These are phyloP conservation scores for Ophiosphaerella herpotricha DNA, from an alignment of 2,329 filamentous ascomycete species.

Conservation along the genomic window DNA sequence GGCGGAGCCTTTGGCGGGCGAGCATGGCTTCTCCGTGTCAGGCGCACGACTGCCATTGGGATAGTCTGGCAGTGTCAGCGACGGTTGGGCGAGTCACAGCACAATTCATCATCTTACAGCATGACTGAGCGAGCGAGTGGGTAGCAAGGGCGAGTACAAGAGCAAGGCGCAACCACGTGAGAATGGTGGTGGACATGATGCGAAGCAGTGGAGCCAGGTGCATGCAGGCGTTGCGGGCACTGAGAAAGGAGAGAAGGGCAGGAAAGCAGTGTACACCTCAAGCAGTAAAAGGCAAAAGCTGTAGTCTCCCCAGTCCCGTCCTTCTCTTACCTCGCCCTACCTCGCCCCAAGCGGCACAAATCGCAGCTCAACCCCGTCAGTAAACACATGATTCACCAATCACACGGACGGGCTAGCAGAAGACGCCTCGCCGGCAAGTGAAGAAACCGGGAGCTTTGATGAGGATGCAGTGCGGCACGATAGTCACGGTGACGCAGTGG, in stretches of 20 bases:
- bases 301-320: neutral
- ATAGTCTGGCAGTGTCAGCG: constrained; percentile 36
- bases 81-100: neutral
- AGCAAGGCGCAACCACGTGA: constrained; percentile 25
- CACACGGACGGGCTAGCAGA: neutral
- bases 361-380: neutral
- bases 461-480: no score
- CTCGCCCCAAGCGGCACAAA: neutral
- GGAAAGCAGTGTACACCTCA: constrained; percentile 8
- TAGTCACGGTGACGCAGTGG: no score
- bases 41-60: constrained; percentile 36
- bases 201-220: neutral
- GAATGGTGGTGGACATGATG: constrained; percentile 20
- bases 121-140: constrained; percentile 30
- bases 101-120: constrained; percentile 27
- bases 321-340: neutral
- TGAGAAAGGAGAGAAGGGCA: constrained; percentile 6
- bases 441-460: no score
- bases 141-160: constrained; percentile 19
- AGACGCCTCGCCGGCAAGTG: neutral
- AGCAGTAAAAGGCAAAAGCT: constrained; percentile 5
- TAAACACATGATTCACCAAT: neutral
- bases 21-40: constrained; percentile 40
- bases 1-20: constrained; percentile 36
- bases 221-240: constrained; percentile 2